Base-by-base conservation (phyloP, 1,139 yeast species). In the Lodderomyces beijingensis region DNA sequence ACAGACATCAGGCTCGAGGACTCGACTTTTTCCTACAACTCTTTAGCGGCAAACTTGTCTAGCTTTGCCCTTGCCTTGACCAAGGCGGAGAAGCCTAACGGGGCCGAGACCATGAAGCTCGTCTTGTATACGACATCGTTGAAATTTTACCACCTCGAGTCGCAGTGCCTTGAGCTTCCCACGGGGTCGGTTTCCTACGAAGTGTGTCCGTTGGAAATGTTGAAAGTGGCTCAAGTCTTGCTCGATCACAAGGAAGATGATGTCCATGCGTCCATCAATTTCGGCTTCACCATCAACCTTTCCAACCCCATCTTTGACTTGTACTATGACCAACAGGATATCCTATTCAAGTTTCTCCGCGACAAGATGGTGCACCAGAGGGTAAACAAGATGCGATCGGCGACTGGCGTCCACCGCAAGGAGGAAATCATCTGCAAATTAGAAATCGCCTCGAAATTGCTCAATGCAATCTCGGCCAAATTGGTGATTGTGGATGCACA, bases 311-410 rank as follows among this genome's bases (percentile, higher is more conserved):
- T 51, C 1, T 36, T 67, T 24, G 62, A 62, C 38, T 36, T 67
- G 17, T 68, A 62, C 40, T 62, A 61, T 33, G 74, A 68, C 40
- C 74, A 68, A 39, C 39, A 57, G 20, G 57, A 50, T 26, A 37
- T 34, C 12, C 32, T 43, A 25, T 39, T 43, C 32, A 28, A 38
- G 12, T 30, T 40, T 4, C 26, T 30, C 13, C 20, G 40, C 17
- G 31, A 38, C 22, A 38, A 36, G 19, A 37, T 43, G 34, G 38
- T 37, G 37, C 34, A 36, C 19, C 30, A 27, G 25, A 34, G 41
- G 26, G 37, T 32, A 34, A 33, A 36, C 10, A 27, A 32, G 13
- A 38, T 39, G 43, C 23, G 38, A 12, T 28, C 36, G 27, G 43
- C 39, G 5, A 34, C 44, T 2, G 44, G 42, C 9, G 40, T 32